Evolutionary conservation across 192 early-diverging fungal genomes (phyloP), one percentile per base, ranked within the genome.

Genomic region (Entomortierella parvispora): DNA sequence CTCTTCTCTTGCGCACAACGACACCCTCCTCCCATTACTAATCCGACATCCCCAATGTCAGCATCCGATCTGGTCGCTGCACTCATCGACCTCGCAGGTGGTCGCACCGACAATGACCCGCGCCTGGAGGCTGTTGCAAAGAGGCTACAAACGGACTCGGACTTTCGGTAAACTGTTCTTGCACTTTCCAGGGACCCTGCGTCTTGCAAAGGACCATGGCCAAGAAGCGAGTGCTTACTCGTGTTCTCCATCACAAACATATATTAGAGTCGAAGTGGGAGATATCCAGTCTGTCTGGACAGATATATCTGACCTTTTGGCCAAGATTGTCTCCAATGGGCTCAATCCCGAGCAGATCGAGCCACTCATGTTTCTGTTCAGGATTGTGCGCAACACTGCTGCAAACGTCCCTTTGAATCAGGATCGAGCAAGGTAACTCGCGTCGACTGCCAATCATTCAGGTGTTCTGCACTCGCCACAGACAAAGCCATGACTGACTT

Each of bases 381-480:
- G 74, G n/a, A 68, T 64, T 34, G 48, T 77, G 9, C 65, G 74
- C 42, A 77, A 77, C 48, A 28, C 22, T n/a, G 47, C 40, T 12
- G 74, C 74, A 2, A 61, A 48, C n/a, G 61, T 64, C 17, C 40
- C 47, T 15, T 7, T 31, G 22, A 68, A 59, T 25, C 74, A 77
- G 14, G 61, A 77, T 59, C 74, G 60, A 42, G 74, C 74, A 46
- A 58, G 74, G 74, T 77, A 59, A 2, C 17, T 9, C 11, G 17
- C 57, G 10, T 22, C 25, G 3, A 18, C 17, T 25, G 4, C 7
- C 14, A 9, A 31, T 18, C 8, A 34, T 34, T 28, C 33, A 44
- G 25, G 32, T 61, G 20, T 32, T 46, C n/a, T 1, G 32, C 18
- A 8, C 15, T 31, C 17, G 9, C 53, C 6, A 10, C 29, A 10